Evolutionary conservation across 1,284 basidiomycete species (phyloP).

Genomic region (Neonothopanus nambi): DNA sequence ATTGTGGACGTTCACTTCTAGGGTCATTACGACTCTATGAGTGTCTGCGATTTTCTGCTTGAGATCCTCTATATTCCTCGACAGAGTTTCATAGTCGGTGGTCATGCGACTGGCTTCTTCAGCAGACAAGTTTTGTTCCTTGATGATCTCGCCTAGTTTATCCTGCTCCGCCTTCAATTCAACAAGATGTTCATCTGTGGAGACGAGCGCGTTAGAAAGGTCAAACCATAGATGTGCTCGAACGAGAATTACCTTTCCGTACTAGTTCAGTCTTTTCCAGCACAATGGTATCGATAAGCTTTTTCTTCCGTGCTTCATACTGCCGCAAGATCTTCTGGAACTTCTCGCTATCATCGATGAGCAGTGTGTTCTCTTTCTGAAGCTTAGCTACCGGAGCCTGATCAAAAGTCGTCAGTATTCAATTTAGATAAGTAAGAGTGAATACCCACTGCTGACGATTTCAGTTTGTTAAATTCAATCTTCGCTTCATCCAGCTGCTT

Average conservation of each 20-base stretch:
- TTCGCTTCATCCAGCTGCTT: slow-evolving; percentile 46
- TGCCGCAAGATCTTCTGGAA: slow-evolving; percentile 67
- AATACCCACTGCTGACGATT: slow-evolving; percentile 53
- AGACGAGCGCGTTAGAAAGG: slow-evolving; percentile 7
- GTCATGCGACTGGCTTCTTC: slow-evolving; percentile 89
- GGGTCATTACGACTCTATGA: slow-evolving; percentile 65
- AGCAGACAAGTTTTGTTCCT: slow-evolving; percentile 79
- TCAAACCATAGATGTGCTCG: not conserved
- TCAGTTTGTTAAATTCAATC: slow-evolving; percentile 57
- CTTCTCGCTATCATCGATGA: slow-evolving; percentile 67
- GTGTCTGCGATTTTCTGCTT: slow-evolving; percentile 73
- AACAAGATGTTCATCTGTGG: slow-evolving; percentile 56
- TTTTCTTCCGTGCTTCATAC: slow-evolving; percentile 64
- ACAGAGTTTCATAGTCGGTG: slow-evolving; percentile 75
- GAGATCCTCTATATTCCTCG: slow-evolving; percentile 72
- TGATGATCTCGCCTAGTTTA: slow-evolving; percentile 66
- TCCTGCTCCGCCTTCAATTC: slow-evolving; percentile 62
- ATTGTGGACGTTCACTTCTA: slow-evolving; percentile 79
- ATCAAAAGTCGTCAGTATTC: slow-evolving; percentile 10
- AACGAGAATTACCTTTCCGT: slow-evolving; percentile 40
- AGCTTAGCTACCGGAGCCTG: slow-evolving; percentile 69
- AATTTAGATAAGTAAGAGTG: slow-evolving; percentile 10
- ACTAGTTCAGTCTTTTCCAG: slow-evolving; percentile 64
- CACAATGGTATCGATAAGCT: slow-evolving; percentile 60
- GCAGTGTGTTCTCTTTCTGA: slow-evolving; percentile 53